Percentiles rank a stretch among this genome's conserved stretches.
phyloP scores from a whole-genome alignment of 2,329 filamentous ascomycete species.

The Fusarium brachygibbosum region DNA sequence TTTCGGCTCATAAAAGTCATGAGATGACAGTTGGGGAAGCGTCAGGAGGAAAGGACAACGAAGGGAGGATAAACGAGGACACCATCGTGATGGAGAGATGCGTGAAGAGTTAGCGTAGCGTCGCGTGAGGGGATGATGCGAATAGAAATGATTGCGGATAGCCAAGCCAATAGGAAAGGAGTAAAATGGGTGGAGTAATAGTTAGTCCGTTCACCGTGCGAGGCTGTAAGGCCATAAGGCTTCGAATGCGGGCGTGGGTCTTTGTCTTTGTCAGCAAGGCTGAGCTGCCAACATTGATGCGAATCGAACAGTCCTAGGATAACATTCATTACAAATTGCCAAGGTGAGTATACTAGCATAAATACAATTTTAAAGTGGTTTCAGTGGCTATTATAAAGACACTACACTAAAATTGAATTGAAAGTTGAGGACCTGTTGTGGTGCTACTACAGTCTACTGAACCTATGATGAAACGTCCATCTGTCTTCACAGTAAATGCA shows the following conservation, averaged over 20 bases:
- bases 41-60: background rate
- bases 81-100: background rate
- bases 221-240: background rate
- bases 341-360: accelerated
- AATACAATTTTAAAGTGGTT: background rate
- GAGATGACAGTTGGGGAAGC: too few relatives aligned
- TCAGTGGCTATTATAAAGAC: background rate
- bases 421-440: too few relatives aligned
- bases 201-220: background rate
- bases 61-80: background rate
- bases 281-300: background rate
- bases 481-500: too few relatives aligned
- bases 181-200: accelerated
- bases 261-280: too few relatives aligned
- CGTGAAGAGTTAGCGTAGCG: background rate
- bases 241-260: background rate
- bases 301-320: accelerated
- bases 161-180: background rate
- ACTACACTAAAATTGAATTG: background rate
- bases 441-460: too few relatives aligned
- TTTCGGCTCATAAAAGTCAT: background rate
- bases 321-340: too few relatives aligned
- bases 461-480: too few relatives aligned
- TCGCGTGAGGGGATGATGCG: background rate
- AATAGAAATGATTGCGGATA: background rate